Evolutionary conservation across 306 rosid species (phyloP).

Genomic region (Clitoria ternatea): DNA sequence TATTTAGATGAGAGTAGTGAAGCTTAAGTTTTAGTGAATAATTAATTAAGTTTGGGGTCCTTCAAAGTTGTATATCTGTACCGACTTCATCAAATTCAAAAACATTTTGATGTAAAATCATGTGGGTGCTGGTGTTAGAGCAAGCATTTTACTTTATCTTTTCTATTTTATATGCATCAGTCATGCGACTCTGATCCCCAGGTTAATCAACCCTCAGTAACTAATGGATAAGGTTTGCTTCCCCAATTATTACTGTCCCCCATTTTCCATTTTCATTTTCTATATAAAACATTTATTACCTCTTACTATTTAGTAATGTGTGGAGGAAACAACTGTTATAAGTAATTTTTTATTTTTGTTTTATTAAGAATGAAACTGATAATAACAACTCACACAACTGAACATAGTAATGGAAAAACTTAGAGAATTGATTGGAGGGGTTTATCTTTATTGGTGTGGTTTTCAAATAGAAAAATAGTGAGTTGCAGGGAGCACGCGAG

Average conservation of each 20-base stretch:
- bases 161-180: not conserved
- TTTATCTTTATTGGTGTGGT: slow-evolving; percentile 19
- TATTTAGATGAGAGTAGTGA: slow-evolving; percentile 10
- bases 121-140: slow-evolving; percentile 29
- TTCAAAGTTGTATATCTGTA: slow-evolving; percentile 2
- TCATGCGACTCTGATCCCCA: slow-evolving; percentile 56
- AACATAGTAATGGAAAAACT: no score
- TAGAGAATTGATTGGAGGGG: slow-evolving; percentile 11
- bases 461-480: slow-evolving; percentile 19
- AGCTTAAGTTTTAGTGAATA: not conserved
- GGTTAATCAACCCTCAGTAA: slow-evolving; percentile 34
- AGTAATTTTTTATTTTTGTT: no score
- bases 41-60: not conserved
- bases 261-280: not conserved
- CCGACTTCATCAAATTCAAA: slow-evolving; percentile 22
- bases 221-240: slow-evolving; percentile 42
- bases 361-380: no score
- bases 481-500: slow-evolving; percentile 70
- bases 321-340: no score
- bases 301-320: no score
- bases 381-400: no score
- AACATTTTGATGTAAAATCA: slow-evolving; percentile 28
- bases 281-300: not conserved
- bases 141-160: slow-evolving; percentile 21
- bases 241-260: slow-evolving; percentile 32